Percentiles rank a stretch among this genome's conserved stretches.
phyloP scores from a whole-genome alignment of 1,284 basidiomycete species.

The Melampsora americana region DNA sequence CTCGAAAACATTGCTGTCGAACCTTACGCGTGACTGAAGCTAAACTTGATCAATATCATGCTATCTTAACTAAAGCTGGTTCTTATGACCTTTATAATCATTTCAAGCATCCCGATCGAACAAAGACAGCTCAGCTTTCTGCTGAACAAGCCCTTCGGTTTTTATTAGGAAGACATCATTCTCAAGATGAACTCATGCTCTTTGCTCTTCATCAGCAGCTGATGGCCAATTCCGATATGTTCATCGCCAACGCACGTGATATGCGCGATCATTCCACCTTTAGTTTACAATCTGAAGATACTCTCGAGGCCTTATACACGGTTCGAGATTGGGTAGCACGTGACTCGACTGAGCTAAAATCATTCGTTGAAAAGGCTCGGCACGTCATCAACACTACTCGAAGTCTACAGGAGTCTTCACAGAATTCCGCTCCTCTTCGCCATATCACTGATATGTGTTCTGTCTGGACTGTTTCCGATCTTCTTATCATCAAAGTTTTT shows the following conservation, averaged over 20 bases:
- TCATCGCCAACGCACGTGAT: constrained; percentile 62
- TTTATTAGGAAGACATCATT: constrained; percentile 44
- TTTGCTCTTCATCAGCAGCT: constrained; percentile 73
- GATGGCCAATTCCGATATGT: constrained; percentile 65
- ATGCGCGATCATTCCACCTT: constrained; percentile 66
- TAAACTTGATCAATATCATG: constrained; percentile 45
- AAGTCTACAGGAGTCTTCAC: constrained; percentile 15
- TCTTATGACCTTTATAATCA: constrained; percentile 49
- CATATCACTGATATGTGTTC: constrained; percentile 38
- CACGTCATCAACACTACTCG: constrained; percentile 20
- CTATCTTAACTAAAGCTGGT: constrained; percentile 48
- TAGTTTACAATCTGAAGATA: constrained; percentile 65
- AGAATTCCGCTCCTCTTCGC: background rate
- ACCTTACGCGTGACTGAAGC: constrained; percentile 45
- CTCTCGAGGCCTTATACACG: constrained; percentile 62
- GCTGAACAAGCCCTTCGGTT: constrained; percentile 14
- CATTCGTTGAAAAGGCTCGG: constrained; percentile 43
- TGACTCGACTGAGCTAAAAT: constrained; percentile 40
- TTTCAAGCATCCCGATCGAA: constrained; percentile 43
- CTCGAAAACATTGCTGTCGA: constrained; percentile 46
- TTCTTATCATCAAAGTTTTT: constrained; percentile 42
- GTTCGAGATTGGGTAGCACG: constrained; percentile 62
- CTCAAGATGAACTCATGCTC: constrained; percentile 53
- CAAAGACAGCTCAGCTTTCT: constrained; percentile 50
- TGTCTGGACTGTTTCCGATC: constrained; percentile 32